These are phyloP conservation scores for Eucalyptus fibrosa DNA, from an alignment of 345 rosid genomes.

Conservation along the genomic window DNA sequence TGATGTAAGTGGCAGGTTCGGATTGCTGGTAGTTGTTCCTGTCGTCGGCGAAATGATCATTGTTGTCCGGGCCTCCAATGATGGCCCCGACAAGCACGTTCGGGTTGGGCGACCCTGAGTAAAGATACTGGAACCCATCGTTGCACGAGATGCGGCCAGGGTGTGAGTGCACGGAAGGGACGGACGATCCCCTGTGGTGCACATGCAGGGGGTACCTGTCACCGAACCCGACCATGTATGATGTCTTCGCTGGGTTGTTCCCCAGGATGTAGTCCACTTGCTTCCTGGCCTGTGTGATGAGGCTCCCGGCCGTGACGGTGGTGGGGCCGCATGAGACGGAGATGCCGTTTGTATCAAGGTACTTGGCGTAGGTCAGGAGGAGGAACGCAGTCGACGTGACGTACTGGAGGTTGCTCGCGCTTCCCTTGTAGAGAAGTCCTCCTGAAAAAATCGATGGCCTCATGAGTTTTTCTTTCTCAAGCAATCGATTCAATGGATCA, in stretches of 20 bases:
- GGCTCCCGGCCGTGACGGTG: conserved; percentile 16
- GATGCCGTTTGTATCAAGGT: conserved; percentile 28
- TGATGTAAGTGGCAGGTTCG: conserved; percentile 65
- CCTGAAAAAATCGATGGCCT: not conserved
- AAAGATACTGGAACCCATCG: conserved; percentile 38
- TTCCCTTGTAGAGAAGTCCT: conserved; percentile 54
- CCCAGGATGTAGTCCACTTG: conserved; percentile 88
- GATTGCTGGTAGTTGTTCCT: conserved; percentile 58
- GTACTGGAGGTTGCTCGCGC: conserved; percentile 59
- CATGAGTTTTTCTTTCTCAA: not conserved
- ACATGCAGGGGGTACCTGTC: conserved; percentile 53
- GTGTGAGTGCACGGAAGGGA: conserved; percentile 47
- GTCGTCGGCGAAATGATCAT: conserved; percentile 44
- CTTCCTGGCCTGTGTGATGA: conserved; percentile 39
- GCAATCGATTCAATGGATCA: not conserved
- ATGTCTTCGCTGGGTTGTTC: conserved; percentile 63
- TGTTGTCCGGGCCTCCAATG: conserved; percentile 54
- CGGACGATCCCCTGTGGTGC: conserved; percentile 88
- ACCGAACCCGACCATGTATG: conserved; percentile 93
- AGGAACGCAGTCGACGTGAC: conserved; percentile 54
- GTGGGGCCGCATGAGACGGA: conserved; percentile 27
- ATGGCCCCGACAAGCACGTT: conserved; percentile 55
- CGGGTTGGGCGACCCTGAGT: conserved; percentile 40
- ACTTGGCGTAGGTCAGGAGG: conserved; percentile 52
- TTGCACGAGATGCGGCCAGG: conserved; percentile 36